phyloP scores from a whole-genome alignment of 2,329 filamentous ascomycete species.

The Pezicula radicicola region DNA sequence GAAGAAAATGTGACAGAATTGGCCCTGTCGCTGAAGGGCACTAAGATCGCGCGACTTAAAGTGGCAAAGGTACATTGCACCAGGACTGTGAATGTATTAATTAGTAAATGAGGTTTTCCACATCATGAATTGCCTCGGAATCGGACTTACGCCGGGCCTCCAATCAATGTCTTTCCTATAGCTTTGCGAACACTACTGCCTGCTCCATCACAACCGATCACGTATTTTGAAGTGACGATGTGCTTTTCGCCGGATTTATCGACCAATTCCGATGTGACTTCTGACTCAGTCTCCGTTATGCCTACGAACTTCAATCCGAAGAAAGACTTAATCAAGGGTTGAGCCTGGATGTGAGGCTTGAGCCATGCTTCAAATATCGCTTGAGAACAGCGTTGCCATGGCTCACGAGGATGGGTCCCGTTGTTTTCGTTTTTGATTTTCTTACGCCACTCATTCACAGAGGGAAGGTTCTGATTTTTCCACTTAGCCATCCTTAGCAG shows the following conservation, averaged over 20 bases:
- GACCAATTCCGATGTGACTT: slow-evolving; percentile 10
- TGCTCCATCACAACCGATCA: slow-evolving; percentile 48
- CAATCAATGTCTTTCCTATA: slow-evolving; percentile 18
- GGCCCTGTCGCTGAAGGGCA: slow-evolving; percentile 7
- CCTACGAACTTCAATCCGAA: slow-evolving; percentile 24
- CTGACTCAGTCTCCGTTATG: neutral
- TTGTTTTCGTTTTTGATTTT: slow-evolving; percentile 27
- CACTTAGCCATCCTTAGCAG: too few species aligned
- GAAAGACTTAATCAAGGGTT: slow-evolving; percentile 18
- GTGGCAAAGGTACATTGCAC: slow-evolving; percentile 8
- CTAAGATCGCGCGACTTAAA: slow-evolving; percentile 14
- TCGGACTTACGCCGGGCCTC: slow-evolving; percentile 21
- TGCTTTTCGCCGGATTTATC: slow-evolving; percentile 10
- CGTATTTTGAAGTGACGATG: slow-evolving; percentile 30
- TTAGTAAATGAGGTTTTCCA: neutral
- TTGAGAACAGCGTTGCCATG: slow-evolving; percentile 30
- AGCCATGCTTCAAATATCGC: slow-evolving; percentile 33
- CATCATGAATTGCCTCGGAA: neutral
- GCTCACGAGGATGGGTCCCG: slow-evolving; percentile 27
- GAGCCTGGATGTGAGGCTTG: slow-evolving; percentile 14
- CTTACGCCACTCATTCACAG: slow-evolving; percentile 11
- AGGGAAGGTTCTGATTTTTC: too few species aligned
- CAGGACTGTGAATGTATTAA: neutral
- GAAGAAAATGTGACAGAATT: slow-evolving; percentile 18
- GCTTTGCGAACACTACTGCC: slow-evolving; percentile 30